A percentile compares a stretch with the other conserved stretches of the same genome.
These are phyloP conservation scores for Saccharomycodes ludwigii DNA, from an alignment of 805 yeast genomes.

Conservation along the genomic window DNA sequence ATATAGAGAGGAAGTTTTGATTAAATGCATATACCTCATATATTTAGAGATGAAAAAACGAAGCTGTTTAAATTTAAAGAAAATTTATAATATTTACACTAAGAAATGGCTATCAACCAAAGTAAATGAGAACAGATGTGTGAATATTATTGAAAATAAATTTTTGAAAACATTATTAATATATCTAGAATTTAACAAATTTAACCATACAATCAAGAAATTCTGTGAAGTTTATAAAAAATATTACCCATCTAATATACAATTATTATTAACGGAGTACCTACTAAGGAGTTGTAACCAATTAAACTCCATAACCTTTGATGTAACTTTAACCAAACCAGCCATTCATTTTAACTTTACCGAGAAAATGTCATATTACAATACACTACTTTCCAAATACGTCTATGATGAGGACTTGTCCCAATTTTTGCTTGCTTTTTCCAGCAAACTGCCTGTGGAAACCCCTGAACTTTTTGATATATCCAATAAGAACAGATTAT, in stretches of 20 bases:
- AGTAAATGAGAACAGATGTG: background rate
- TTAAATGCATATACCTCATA: slow-evolving; percentile 24
- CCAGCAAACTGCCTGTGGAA: slow-evolving; percentile 7
- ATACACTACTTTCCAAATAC: too few relatives aligned
- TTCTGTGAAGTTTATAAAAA: slow-evolving; percentile 2
- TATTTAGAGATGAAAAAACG: slow-evolving; percentile 23
- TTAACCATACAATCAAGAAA: slow-evolving; percentile 12
- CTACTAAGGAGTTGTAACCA: background rate
- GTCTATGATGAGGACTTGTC: too few relatives aligned
- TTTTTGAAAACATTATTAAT: slow-evolving; percentile 14
- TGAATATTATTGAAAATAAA: slow-evolving; percentile 12
- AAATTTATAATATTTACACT: slow-evolving; percentile 21
- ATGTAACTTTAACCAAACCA: too few relatives aligned
- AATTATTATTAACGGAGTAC: background rate
- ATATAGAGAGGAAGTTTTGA: slow-evolving; percentile 18
- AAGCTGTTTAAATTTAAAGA: slow-evolving; percentile 19
- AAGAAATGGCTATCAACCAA: slow-evolving; percentile 19
- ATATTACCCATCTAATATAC: too few relatives aligned
- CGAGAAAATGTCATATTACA: too few relatives aligned
- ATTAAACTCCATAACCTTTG: background rate
- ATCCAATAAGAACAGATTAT: slow-evolving; percentile 12
- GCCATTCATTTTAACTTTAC: too few relatives aligned
- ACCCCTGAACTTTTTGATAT: slow-evolving; percentile 17
- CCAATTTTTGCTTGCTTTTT: slow-evolving; percentile 6
- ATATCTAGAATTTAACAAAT: slow-evolving; percentile 17